Base-by-base conservation (phyloP, 768 basidiomycete species). In the Serendipita sp. region DNA sequence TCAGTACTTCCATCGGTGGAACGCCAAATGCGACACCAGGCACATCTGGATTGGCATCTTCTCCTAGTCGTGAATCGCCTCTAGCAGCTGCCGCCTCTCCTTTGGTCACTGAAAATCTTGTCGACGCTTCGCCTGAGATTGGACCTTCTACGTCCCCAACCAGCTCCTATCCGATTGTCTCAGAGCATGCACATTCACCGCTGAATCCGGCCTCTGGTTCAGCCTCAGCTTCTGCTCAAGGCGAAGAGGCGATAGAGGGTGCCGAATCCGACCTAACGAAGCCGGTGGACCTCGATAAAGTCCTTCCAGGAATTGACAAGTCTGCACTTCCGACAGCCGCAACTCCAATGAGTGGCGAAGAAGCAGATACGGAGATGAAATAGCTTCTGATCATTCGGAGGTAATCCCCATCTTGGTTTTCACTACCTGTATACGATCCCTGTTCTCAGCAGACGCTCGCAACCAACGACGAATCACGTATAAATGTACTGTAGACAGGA, bases 291-390 rank as follows among this genome's bases (percentile, higher is more conserved):
- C 24, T 58, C 53, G 7, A 20, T n/a, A 58, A 58, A 31, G 22
- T 58, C 9, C 9, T 58, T 33, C 53, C 53, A 24, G 53, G 53
- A 7, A 11, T 58, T 31, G 31, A 58, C 53, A 58, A 58, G 53
- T 58, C 53, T 3, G 53, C 20, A n/a, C 31, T 58, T 20, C 53
- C 53, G 22, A 58, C n/a, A 3, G 4, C 53, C 31, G 22, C 53
- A 9, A 58, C 53, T n/a, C 53, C 53, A n/a, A 28, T 58, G 53
- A 58, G 53, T 31, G 53, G 53, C n/a, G 53, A 58, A 58, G 53
- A 58, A 31, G 53, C 53, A 3, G 53, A 58, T 24, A 58, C 53
- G 31, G 53, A 58, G 30, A 58, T 58, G 53, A 31, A 20, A 20
- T 58, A 24, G 28, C 5, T 20, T 38, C 4, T 38, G 3, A 13